Base-by-base conservation (phyloP, 2,329 filamentous ascomycete genomes). In the Penicillium sp. region DNA sequence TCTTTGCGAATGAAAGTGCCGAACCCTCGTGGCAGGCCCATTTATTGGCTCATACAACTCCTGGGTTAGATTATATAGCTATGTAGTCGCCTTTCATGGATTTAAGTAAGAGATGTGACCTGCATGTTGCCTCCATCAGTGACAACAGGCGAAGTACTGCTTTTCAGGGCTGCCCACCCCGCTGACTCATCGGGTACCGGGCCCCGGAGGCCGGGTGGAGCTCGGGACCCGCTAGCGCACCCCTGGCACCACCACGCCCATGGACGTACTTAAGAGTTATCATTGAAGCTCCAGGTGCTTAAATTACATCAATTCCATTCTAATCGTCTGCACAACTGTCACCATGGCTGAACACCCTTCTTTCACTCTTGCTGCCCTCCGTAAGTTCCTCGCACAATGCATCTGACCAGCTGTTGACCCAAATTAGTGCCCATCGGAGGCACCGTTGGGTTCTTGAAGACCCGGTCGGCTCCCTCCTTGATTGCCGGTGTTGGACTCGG, bases 401-500 rank as follows among this genome's bases (percentile, higher is more conserved):
- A 10, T n/a, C 13, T 4, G 27, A 16, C 22, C 5, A 43, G 3
- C 13, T 13, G 11, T 29, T 50, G 14, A 51, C 47, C 2, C 22
- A 22, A 29, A 41, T n/a, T 0, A 61, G 59, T 61, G 13, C 58
- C 59, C 27, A 32, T 46, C 4, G 59, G 59, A 38, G 59, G 59
- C 14, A 38, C 57, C 45, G 41, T 52, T 41, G 59, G 59, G 16
- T 62, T 53, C 45, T n/a, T 60, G 32, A 52, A 52, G 45, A 60
- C 59, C 18, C 48, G 58, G 10, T 62, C 59, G 4, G 43, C 36
- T 3, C 59, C 59, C 13, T 62, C 59, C 9, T 43, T 62, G 34
- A 55, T 62, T 24, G 59, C 59, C 2, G 59, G 59, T 13, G 53
- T 62, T 45, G 58, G 58, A 1, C 45, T 62, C 7, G 59, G 59